Evolutionary conservation across 2,329 filamentous ascomycete genomes (phyloP).

Genomic region (Trichoderma harzianum): DNA sequence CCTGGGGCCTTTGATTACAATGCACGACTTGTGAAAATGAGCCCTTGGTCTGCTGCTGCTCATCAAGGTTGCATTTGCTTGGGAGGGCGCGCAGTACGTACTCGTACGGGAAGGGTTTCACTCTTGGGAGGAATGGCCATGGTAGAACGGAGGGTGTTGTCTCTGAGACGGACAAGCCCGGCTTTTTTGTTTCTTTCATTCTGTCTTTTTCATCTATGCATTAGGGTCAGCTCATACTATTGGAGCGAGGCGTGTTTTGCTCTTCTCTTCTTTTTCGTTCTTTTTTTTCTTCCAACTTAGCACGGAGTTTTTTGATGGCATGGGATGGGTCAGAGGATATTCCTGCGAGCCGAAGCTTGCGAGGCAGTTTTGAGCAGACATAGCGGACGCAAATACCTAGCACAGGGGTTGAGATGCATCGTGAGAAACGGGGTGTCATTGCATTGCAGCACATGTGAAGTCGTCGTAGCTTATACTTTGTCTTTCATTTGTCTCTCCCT

Average conservation of each 20-base stretch:
- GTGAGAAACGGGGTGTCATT: not conserved
- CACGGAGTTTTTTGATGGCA: conserved; percentile 18
- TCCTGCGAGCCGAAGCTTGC: conserved; percentile 9
- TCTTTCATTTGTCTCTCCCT: not conserved
- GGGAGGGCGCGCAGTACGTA: not conserved
- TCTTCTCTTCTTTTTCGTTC: not conserved
- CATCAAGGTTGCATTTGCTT: not conserved
- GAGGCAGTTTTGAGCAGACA: not conserved
- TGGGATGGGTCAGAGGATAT: not conserved
- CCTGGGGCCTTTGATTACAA: not conserved
- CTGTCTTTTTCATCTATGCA: conserved; percentile 12
- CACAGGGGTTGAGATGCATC: conserved; percentile 6
- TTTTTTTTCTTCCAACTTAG: conserved; percentile 4
- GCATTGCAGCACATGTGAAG: not conserved
- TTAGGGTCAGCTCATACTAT: conserved; percentile 3
- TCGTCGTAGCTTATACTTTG: not conserved
- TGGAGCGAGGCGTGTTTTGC: not conserved
- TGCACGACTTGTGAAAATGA: not conserved
- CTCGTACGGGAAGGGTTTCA: not conserved
- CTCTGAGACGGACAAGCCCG: not conserved
- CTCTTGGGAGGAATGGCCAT: not conserved
- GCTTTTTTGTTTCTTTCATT: not conserved
- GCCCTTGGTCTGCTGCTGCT: not conserved
- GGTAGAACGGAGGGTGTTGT: not conserved
- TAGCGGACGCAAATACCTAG: not conserved